Percentiles rank a stretch among this genome's conserved stretches.
phyloP scores from a whole-genome alignment of 768 basidiomycete genomes.

The Erythrobasidium yunnanense region DNA sequence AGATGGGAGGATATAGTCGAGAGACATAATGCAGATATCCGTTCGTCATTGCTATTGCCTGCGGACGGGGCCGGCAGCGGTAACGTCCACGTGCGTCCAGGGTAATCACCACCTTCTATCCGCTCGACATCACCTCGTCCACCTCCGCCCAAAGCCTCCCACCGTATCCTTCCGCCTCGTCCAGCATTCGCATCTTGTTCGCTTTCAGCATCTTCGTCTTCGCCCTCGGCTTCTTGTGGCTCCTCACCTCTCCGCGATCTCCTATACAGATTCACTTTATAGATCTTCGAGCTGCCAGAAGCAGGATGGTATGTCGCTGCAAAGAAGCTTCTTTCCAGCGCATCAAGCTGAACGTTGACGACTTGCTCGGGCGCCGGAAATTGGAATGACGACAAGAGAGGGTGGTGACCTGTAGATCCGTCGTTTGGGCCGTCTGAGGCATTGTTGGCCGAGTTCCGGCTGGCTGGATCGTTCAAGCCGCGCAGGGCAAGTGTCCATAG shows the following conservation, averaged over 20 bases:
- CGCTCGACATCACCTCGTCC: constrained; percentile 62
- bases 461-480: no score
- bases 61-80: neutral
- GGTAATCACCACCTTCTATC: constrained; percentile 46
- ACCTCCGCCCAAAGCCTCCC: constrained; percentile 65
- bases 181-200: neutral
- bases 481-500: constrained; percentile 1
- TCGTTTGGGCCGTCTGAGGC: no score
- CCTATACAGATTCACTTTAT: constrained; percentile 22
- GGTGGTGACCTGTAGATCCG: neutral
- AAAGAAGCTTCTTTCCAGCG: constrained; percentile 79
- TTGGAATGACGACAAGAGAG: constrained; percentile 69
- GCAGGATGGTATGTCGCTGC: constrained; percentile 45
- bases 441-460: no score
- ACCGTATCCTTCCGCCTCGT: constrained; percentile 33
- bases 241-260: neutral
- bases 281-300: neutral
- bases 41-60: constrained; percentile 44
- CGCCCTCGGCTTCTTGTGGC: neutral
- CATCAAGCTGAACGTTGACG: constrained; percentile 58
- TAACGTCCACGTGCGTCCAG: neutral
- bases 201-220: constrained; percentile 29
- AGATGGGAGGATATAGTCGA: constrained; percentile 69
- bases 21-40: constrained; percentile 60
- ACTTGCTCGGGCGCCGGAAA: constrained; percentile 57